phyloP scores from a whole-genome alignment of 2,329 filamentous ascomycete genomes.

The Colletotrichum higginsianum region DNA sequence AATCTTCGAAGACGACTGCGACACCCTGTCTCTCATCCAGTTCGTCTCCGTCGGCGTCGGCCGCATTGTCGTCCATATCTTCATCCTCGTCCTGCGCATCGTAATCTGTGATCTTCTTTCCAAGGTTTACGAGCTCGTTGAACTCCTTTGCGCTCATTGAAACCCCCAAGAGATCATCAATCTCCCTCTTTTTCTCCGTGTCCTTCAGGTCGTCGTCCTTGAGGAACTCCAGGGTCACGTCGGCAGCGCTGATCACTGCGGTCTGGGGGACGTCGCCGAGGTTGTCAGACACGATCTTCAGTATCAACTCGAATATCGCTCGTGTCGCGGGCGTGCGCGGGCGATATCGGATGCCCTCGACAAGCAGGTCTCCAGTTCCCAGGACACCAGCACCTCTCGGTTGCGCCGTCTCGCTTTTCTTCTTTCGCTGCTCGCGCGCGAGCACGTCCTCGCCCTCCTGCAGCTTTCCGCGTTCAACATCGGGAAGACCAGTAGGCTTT shows the following conservation, averaged over 20 bases:
- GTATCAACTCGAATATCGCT: constrained; percentile 93
- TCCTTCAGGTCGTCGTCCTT: constrained; percentile 98
- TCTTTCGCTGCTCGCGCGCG: constrained; percentile 87
- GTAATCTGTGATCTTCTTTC: constrained; percentile 99
- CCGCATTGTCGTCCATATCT: constrained; percentile 80
- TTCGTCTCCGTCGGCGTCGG: constrained; percentile 78
- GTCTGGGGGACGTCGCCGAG: constrained; percentile 95
- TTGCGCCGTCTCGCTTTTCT: constrained; percentile 80
- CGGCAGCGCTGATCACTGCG: constrained; percentile 92
- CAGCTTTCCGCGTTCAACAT: constrained; percentile 81
- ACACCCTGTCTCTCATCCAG: constrained; percentile 96
- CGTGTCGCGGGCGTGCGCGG: constrained; percentile 92
- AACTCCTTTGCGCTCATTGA: constrained; percentile 90
- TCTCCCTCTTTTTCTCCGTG: constrained; percentile 97
- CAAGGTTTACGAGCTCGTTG: constrained; percentile 95
- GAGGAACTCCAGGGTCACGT: constrained; percentile 89
- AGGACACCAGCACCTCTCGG: constrained; percentile 83
- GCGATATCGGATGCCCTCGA: constrained; percentile 93
- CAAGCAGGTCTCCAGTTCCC: constrained; percentile 85
- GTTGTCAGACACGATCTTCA: constrained; percentile 89
- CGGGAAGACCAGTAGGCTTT: constrained; percentile 77
- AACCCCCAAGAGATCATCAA: constrained; percentile 92
- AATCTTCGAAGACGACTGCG: constrained; percentile 95
- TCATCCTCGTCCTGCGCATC: constrained; percentile 97
- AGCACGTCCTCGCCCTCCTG: constrained; percentile 88